Conservation (phyloP, 208 protist species). For the Leishmania martiniquensis region DNA sequence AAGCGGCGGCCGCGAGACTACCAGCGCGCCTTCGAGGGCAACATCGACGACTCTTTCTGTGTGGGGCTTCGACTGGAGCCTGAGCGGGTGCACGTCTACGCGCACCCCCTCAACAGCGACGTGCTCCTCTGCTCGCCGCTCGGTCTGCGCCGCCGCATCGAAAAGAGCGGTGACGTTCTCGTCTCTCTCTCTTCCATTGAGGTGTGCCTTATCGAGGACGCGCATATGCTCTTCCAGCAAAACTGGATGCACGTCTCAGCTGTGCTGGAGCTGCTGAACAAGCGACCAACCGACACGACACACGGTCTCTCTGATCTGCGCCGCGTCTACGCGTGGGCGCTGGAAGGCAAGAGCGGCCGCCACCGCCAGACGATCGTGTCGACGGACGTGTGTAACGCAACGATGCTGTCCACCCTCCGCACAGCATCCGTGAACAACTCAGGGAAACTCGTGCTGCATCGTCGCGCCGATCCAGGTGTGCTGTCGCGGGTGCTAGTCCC, state of each 20-base stretch:
- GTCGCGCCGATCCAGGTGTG: constrained; percentile 50
- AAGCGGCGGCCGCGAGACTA: constrained; percentile 88
- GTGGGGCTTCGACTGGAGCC: constrained; percentile 88
- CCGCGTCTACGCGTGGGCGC: constrained; percentile 85
- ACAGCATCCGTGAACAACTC: constrained; percentile 69
- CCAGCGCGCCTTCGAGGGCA: constrained; percentile 93
- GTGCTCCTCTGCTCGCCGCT: constrained; percentile 97
- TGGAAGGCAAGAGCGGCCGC: constrained; percentile 75
- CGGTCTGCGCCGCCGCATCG: constrained; percentile 82
- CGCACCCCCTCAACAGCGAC: constrained; percentile 93
- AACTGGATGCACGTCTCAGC: constrained; percentile 96
- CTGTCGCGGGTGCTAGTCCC: constrained; percentile 66
- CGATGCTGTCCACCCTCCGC: constrained; percentile 91
- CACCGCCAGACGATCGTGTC: constrained; percentile 96
- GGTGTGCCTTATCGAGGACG: constrained; percentile 93
- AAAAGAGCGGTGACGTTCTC: constrained; percentile 72
- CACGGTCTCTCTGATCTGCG: constrained; percentile 86
- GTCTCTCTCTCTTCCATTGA: constrained; percentile 95
- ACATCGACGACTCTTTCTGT: constrained; percentile 97
- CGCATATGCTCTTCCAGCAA: constrained; percentile 96
- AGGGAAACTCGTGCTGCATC: constrained; percentile 71
- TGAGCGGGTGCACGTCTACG: constrained; percentile 82
- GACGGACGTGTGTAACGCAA: constrained; percentile 71
- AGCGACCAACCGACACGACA: constrained; percentile 83
- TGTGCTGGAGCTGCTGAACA: constrained; percentile 79